Percentiles rank a stretch among this genome's conserved stretches.
Conservation (phyloP, 371 early-diverging fungal genomes). For the Rhizopus sp. region DNA sequence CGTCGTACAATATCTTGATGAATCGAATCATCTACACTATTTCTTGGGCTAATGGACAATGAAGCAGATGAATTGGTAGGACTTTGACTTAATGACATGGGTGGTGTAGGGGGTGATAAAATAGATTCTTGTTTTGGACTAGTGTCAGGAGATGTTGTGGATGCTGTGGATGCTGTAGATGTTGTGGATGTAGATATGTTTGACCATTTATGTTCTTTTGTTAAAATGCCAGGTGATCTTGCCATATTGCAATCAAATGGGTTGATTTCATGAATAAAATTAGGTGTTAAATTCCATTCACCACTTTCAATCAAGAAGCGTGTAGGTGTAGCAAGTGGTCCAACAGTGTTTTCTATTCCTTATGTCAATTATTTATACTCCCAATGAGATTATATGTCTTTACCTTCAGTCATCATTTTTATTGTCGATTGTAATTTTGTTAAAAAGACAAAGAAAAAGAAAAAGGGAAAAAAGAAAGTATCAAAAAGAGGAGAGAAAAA, state of each 20-base stretch:
- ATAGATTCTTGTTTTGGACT: constrained; percentile 1
- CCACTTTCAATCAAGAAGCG: constrained; percentile 37
- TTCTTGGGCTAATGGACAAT: not conserved
- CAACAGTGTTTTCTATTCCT: constrained; percentile 11
- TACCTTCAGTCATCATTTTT: constrained; percentile 22
- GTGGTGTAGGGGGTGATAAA: constrained; percentile 19
- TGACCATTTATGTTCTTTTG: not conserved
- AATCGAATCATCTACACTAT: not conserved
- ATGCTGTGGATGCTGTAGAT: no score
- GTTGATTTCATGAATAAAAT: constrained; percentile 28
- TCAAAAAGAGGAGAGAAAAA: not conserved
- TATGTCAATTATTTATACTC: not conserved
- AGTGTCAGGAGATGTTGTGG: no score
- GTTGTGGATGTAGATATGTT: no score
- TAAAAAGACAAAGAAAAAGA: not conserved
- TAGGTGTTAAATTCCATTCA: constrained; percentile 34
- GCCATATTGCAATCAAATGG: constrained; percentile 32
- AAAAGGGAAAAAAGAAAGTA: not conserved
- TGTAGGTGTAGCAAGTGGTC: constrained; percentile 34
- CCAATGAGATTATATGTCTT: not conserved
- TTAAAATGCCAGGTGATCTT: not conserved
- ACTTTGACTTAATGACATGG: constrained; percentile 28
- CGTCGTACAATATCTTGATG: not conserved
- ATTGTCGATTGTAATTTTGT: not conserved
- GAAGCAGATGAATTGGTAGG: constrained; percentile 14